Base-by-base conservation (phyloP, 257 asterid species). In the Solanum virginianum region DNA sequence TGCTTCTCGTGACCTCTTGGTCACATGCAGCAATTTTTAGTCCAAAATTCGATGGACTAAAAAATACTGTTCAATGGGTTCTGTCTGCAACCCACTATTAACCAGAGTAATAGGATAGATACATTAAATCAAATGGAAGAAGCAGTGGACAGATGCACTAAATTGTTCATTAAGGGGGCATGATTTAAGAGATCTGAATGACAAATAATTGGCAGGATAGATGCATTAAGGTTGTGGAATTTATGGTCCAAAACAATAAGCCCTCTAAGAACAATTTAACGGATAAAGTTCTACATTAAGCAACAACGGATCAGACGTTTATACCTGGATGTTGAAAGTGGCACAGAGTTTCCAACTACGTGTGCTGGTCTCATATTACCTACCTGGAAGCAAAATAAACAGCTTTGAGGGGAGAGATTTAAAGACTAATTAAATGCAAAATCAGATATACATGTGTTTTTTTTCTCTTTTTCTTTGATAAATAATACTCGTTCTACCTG, bases 321-420 rank as follows among this genome's bases (percentile, higher is more conserved):
- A 43, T 93, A 95, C 99, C 98, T 91, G 54, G 98, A 85, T 65
- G 87, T 83, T 43, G 94, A 90, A 87, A 86, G 77, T 85, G 93
- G 86, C 74, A 63, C 85, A 86, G 98, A 86, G 86, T 89, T 92
- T 71, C 94, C 97, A 83, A 82, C 89, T 84, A 87, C 89, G 85
- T 88, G 94, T 84, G 87, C 66, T 39, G 90, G 86, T 81, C 90
- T 94, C 89, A 85, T 87, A 86, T 89, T 92, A 43, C 94, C 98
- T 97, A 90, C 91, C 98, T 96, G 63, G 74, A 36, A 70, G 83
- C 66, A 81, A 85, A 88, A 71, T 83, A 86, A 85, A 80, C 83
- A 68, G 69, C 60, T 53, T 68, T 45, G 55, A 83, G 56, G 18
- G 32, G 63, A 29, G 77, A 68, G 54, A 32, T 36, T 29, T 59